These are phyloP conservation scores for Chloris gayana DNA, from an alignment of 176 grass and related monocot species.

Conservation along the genomic window DNA sequence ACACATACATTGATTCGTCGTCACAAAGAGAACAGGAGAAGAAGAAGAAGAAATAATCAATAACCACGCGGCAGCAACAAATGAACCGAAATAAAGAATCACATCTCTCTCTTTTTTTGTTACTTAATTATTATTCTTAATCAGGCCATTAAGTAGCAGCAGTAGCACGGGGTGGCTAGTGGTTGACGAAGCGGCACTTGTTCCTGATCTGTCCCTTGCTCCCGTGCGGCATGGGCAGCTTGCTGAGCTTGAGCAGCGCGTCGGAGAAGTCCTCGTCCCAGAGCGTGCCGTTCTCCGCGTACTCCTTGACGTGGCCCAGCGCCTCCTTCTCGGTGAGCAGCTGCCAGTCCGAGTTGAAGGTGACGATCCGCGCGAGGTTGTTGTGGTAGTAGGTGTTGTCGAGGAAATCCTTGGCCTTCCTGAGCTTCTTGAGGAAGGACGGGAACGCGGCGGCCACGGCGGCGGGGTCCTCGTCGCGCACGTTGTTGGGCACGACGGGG, in stretches of 20 bases:
- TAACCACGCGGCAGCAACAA: not conserved
- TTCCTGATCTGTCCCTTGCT: slow-evolving; percentile 56
- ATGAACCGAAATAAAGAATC: not conserved
- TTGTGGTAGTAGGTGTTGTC: slow-evolving; percentile 63
- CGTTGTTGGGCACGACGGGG: slow-evolving; percentile 27
- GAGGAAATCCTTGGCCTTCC: slow-evolving; percentile 30
- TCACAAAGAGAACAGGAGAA: too few species aligned
- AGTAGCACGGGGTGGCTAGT: not conserved
- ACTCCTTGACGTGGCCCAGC: slow-evolving; percentile 42
- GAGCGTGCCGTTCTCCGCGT: slow-evolving; percentile 42
- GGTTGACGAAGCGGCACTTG: slow-evolving; percentile 47
- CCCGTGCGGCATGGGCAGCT: slow-evolving; percentile 46
- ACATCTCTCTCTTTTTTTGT: not conserved
- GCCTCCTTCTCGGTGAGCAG: slow-evolving; percentile 56
- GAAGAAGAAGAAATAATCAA: too few species aligned
- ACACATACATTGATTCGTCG: too few species aligned
- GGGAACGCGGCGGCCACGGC: slow-evolving; percentile 31
- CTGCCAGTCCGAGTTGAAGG: slow-evolving; percentile 62
- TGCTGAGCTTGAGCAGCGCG: slow-evolving; percentile 64
- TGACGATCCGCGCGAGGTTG: slow-evolving; percentile 41
- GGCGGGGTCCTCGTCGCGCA: slow-evolving; percentile 21
- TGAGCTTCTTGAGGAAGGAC: slow-evolving; percentile 40
- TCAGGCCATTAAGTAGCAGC: not conserved
- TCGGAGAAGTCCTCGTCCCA: slow-evolving; percentile 63
- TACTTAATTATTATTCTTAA: too few species aligned